Evolutionary conservation across 2,329 filamentous ascomycete genomes (phyloP), one percentile per base, ranked within the genome.

Genomic region (Ceratocystis destructans): DNA sequence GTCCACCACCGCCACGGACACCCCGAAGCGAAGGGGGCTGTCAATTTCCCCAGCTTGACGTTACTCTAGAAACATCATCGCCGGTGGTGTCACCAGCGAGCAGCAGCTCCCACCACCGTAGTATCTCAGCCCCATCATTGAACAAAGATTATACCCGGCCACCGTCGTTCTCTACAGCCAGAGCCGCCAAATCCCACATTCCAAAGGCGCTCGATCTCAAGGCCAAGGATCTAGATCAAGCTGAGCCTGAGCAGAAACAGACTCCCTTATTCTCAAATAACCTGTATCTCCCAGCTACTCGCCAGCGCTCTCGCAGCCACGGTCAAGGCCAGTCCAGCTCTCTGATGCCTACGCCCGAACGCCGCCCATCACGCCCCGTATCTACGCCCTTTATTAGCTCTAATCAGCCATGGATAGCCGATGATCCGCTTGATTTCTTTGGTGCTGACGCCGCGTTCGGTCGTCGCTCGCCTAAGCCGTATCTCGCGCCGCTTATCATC

Each of bases 231-330:
- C 20, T 45, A 6, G 28, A 31, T 4, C 20, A 50, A 20, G 28
- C 12, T 17, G 50, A 61, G 20, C 37, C 28, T 2, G 31, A 64
- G 33, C 62, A 67, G 33, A 57, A 62, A 33, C 66, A 67, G 55
- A 67, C 66, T 22, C 66, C 66, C 12, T n/a, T 67, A 37, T 37
- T 67, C 6, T 63, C 64, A 7, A 67, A 67, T 17, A 67, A 67
- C 15, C 46, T 67, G n/a, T 67, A 67, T 25, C 62, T 67, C 4
- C 66, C 46, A 6, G n/a, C 44, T 55, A 65, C 64, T 15, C 66
- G 66, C 46, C 41, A 55, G 62, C 62, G 66, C 53, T 64, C 66
- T 4, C 45, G 46, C 12, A 64, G 62, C 5, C 46, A 64, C 2
- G 62, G 62, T 12, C 62, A 57, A 17, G 28, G 57, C 41, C 31